Conservation (phyloP, 352 stramenopile genomes). For the Lagenidium sp. region DNA sequence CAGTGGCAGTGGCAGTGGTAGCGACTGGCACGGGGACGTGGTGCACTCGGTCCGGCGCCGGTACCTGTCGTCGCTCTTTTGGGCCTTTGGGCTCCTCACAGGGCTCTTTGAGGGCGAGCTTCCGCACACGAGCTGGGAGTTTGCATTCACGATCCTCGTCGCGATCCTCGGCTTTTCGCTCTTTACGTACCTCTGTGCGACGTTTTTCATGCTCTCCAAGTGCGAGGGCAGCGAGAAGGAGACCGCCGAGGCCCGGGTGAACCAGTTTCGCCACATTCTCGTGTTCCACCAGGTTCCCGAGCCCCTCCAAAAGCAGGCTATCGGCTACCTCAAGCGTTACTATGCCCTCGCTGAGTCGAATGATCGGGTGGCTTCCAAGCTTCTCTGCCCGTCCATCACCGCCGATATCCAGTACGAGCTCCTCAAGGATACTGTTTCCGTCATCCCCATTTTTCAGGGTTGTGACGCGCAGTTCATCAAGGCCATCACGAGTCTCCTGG, state of each 20-base stretch:
- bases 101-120: conserved; percentile 51
- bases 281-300: conserved; percentile 51
- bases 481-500: conserved; percentile 41
- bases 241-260: conserved; percentile 44
- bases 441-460: conserved; percentile 47
- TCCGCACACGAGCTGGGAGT: conserved; percentile 32
- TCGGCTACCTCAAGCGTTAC: conserved; percentile 61
- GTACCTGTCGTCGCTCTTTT: conserved; percentile 59
- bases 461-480: conserved; percentile 53
- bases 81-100: conserved; percentile 52
- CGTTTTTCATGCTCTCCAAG: conserved; percentile 68
- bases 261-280: conserved; percentile 60
- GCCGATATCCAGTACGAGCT: conserved; percentile 65
- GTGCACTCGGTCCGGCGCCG: conserved; percentile 7
- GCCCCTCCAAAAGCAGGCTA: conserved; percentile 32
- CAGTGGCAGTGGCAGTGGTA: no score
- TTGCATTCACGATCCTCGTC: conserved; percentile 54
- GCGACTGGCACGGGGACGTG: no score
- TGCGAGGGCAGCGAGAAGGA: conserved; percentile 48
- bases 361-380: conserved; percentile 42
- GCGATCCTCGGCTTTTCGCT: conserved; percentile 48
- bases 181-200: conserved; percentile 64
- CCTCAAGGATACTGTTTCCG: conserved; percentile 33
- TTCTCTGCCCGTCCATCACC: conserved; percentile 58
- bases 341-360: conserved; percentile 55